Percentiles rank a stretch among this genome's conserved stretches.
These are phyloP conservation scores for Periconia digitata DNA, from an alignment of 2,329 filamentous ascomycete genomes.

Conservation along the genomic window DNA sequence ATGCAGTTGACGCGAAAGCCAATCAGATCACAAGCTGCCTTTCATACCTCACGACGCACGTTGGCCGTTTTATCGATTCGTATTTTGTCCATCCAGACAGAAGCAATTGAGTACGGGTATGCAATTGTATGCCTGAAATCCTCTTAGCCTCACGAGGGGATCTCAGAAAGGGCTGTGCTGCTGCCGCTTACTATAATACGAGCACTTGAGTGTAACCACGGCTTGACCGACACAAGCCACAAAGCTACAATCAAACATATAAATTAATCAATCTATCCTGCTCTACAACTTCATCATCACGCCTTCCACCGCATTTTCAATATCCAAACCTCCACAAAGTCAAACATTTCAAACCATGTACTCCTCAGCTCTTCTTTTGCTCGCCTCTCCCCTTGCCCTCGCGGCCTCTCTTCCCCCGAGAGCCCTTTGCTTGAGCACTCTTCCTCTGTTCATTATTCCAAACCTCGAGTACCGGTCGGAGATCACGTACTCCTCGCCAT, in stretches of 20 bases:
- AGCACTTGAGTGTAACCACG: neutral
- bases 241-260: neutral
- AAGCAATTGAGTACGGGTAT: neutral
- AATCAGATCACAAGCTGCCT: neutral
- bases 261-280: neutral
- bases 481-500: slow-evolving; percentile 11
- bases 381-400: neutral
- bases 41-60: neutral
- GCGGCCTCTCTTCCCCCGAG: slow-evolving; percentile 23
- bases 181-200: neutral
- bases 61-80: neutral
- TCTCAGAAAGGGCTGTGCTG: neutral
- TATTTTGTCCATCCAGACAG: neutral
- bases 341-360: neutral
- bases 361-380: neutral
- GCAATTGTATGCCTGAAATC: neutral
- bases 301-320: neutral
- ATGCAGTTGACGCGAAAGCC: neutral
- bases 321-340: neutral
- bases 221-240: neutral
- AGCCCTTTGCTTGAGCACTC: neutral
- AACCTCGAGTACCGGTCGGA: slow-evolving; percentile 5
- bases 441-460: neutral
- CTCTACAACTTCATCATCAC: neutral
- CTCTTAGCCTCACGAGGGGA: neutral